phyloP scores from a whole-genome alignment of 1,284 basidiomycete genomes.

The Irpex sp. region DNA sequence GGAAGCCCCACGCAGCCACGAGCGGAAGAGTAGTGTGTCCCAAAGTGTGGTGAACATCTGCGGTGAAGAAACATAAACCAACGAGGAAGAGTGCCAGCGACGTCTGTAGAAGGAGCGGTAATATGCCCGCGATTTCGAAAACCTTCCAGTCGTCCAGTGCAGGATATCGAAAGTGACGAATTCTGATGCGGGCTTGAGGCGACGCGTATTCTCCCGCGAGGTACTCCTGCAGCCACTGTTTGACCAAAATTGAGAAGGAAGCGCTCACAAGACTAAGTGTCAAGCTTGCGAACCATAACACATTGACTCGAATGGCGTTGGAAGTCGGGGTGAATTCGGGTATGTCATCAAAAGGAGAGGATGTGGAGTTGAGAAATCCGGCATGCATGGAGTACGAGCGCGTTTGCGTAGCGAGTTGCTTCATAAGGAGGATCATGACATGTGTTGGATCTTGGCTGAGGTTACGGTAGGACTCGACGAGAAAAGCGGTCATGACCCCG shows the following conservation, averaged over 20 bases:
- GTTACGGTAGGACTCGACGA: background rate
- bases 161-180: slow-evolving; percentile 7
- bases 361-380: slow-evolving; percentile 1
- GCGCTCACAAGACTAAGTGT: slow-evolving; percentile 15
- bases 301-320: slow-evolving; percentile 7
- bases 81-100: slow-evolving; percentile 15
- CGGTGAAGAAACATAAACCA: slow-evolving; percentile 14
- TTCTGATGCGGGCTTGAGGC: slow-evolving; percentile 1
- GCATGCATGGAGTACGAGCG: background rate
- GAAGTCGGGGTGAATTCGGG: background rate
- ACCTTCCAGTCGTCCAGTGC: slow-evolving; percentile 12
- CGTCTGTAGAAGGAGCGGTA: slow-evolving; percentile 15
- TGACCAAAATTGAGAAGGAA: slow-evolving; percentile 13
- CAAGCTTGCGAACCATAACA: slow-evolving; percentile 16
- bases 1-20: slow-evolving; percentile 4
- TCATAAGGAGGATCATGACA: background rate
- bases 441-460: background rate
- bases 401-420: background rate
- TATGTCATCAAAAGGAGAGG: background rate
- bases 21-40: slow-evolving; percentile 1
- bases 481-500: background rate
- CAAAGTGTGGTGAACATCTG: slow-evolving; percentile 5
- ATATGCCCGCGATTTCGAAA: slow-evolving; percentile 11
- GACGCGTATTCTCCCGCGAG: slow-evolving; percentile 2
- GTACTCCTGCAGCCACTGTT: slow-evolving; percentile 17